These are phyloP conservation scores for Lodderomyces orthopsilosis DNA, from an alignment of 1,139 yeast genomes.

Conservation along the genomic window DNA sequence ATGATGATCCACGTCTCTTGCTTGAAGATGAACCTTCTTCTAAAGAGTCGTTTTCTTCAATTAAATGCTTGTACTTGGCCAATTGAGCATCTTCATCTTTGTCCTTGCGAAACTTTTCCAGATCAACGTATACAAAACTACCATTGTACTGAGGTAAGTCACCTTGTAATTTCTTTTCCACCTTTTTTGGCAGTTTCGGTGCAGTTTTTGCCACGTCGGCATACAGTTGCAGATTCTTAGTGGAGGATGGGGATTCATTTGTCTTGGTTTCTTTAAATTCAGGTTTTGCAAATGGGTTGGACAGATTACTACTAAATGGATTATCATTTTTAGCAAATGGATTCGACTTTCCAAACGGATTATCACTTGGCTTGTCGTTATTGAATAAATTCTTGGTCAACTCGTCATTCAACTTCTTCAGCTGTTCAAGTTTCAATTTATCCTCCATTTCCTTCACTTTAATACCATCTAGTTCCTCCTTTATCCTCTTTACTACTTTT, in stretches of 20 bases:
- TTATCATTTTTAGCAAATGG: constrained; percentile 23
- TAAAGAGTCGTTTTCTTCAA: constrained; percentile 33
- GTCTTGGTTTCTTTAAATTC: constrained; percentile 8
- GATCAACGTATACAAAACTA: constrained; percentile 64
- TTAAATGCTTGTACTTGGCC: constrained; percentile 48
- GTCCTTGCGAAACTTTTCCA: constrained; percentile 50
- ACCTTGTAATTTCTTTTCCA: constrained; percentile 12
- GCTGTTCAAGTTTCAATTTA: constrained; percentile 39
- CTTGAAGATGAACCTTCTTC: constrained; percentile 2
- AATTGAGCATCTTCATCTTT: constrained; percentile 36
- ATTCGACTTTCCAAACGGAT: constrained; percentile 27
- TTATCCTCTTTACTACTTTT: constrained; percentile 37
- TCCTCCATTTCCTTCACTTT: constrained; percentile 38
- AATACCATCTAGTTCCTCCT: constrained; percentile 35
- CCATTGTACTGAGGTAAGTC: constrained; percentile 58
- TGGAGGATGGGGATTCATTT: constrained; percentile 8
- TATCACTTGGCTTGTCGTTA: constrained; percentile 26
- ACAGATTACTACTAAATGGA: constrained; percentile 8
- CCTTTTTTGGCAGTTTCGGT: constrained; percentile 10
- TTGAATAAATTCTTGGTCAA: constrained; percentile 45
- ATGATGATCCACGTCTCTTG: constrained; percentile 15
- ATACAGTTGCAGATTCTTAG: constrained; percentile 16
- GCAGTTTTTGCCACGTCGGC: constrained; percentile 25
- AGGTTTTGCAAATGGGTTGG: constrained; percentile 11
- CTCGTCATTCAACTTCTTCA: constrained; percentile 42